These are phyloP conservation scores for Clathrospora elynae DNA, from an alignment of 2,329 filamentous ascomycete genomes.

Conservation along the genomic window DNA sequence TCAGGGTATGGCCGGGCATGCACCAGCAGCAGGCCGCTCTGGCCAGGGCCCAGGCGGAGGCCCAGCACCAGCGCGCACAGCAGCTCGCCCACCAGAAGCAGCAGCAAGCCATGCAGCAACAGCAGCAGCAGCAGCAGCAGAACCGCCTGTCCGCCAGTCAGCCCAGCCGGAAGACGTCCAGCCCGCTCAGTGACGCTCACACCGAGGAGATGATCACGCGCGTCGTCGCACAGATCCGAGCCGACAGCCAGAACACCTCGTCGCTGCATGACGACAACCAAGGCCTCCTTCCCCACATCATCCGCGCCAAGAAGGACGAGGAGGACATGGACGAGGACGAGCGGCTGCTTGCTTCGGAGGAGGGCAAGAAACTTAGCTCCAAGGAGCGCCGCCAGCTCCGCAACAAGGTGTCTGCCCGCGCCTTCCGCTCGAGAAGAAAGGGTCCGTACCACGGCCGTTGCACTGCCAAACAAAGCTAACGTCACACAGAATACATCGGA, in stretches of 20 bases:
- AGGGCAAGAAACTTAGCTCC: slow-evolving; percentile 98
- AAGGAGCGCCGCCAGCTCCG: slow-evolving; percentile 96
- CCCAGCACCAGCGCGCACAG: slow-evolving; percentile 54
- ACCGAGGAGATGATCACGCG: slow-evolving; percentile 91
- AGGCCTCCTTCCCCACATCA: slow-evolving; percentile 66
- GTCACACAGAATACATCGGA: slow-evolving; percentile 81
- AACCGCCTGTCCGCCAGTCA: slow-evolving; percentile 26
- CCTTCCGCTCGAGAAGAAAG: slow-evolving; percentile 97
- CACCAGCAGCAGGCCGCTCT: slow-evolving; percentile 82
- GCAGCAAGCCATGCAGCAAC: slow-evolving; percentile 41
- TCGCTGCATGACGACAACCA: slow-evolving; percentile 57
- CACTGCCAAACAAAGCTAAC: slow-evolving; percentile 55
- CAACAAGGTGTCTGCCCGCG: slow-evolving; percentile 97
- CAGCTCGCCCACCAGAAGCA: slow-evolving; percentile 48
- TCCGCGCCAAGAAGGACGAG: slow-evolving; percentile 85
- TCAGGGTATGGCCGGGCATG: slow-evolving; percentile 89
- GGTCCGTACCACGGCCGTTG: slow-evolving; percentile 63
- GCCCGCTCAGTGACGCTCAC: slow-evolving; percentile 52
- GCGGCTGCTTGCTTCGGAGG: slow-evolving; percentile 88
- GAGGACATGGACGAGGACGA: slow-evolving; percentile 99
- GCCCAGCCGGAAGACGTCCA: slow-evolving; percentile 45
- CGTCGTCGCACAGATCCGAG: slow-evolving; percentile 88
- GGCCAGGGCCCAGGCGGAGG: slow-evolving; percentile 43
- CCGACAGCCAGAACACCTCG: slow-evolving; percentile 63
- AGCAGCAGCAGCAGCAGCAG: slow-evolving; percentile 45